These are phyloP conservation scores for Rheum nobile DNA, from an alignment of 148 eudicot species.

Conservation along the genomic window DNA sequence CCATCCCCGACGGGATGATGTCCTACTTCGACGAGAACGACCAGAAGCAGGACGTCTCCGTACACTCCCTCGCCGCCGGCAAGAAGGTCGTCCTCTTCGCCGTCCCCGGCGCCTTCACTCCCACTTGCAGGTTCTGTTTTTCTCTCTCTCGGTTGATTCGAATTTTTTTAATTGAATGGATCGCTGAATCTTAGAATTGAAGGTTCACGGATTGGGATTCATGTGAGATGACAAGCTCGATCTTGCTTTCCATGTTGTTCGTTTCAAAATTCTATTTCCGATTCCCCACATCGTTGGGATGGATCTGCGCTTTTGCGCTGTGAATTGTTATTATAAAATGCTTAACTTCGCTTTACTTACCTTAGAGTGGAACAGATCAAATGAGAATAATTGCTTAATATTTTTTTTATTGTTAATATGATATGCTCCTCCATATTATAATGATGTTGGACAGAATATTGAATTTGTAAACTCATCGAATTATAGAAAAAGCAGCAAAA, in stretches of 20 bases:
- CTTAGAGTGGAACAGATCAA: neutral
- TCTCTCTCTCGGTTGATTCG: neutral
- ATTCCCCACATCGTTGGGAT: neutral
- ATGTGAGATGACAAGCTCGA: neutral
- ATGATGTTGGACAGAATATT: neutral
- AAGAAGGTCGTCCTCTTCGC: constrained; percentile 55
- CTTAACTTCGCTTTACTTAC: neutral
- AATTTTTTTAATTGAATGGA: neutral
- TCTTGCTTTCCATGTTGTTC: neutral
- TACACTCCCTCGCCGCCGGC: constrained; percentile 58
- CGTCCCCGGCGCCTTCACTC: constrained; percentile 82
- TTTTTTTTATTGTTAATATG: neutral
- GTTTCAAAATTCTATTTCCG: neutral
- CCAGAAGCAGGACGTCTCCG: constrained; percentile 28
- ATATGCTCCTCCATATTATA: neutral
- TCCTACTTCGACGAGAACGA: constrained; percentile 42
- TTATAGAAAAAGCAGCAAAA: neutral
- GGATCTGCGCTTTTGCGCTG: neutral
- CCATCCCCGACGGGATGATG: constrained; percentile 53
- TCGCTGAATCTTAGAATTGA: neutral
- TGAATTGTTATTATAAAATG: neutral
- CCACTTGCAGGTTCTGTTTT: constrained; percentile 76
- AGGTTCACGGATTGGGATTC: neutral
- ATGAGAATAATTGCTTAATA: neutral
- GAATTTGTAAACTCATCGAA: neutral